A percentile compares a stretch with the other conserved stretches of the same genome.
Evolutionary conservation across 2,329 filamentous ascomycete species (phyloP).

Genomic region (Gliomastix tumulicola): DNA sequence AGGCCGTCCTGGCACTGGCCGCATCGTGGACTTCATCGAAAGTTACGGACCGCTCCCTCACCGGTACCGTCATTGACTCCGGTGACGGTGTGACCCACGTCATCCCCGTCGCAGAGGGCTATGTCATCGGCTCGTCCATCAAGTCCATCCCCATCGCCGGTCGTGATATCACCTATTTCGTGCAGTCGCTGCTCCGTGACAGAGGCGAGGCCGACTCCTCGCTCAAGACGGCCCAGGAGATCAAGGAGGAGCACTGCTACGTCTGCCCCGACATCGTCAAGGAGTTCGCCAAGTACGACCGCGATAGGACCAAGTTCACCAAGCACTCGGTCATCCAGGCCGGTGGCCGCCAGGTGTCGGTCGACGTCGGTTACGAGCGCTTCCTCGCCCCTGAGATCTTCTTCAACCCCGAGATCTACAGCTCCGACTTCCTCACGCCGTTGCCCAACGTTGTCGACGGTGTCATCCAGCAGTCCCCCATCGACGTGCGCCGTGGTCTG

Average conservation of each 20-base stretch:
- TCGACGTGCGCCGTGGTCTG: slow-evolving; percentile 90
- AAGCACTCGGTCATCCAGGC: slow-evolving; percentile 84
- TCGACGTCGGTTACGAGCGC: slow-evolving; percentile 95
- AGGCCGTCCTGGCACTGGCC: slow-evolving; percentile 91
- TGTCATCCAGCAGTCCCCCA: slow-evolving; percentile 95
- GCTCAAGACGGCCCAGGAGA: slow-evolving; percentile 93
- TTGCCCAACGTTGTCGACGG: slow-evolving; percentile 90
- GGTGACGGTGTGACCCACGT: slow-evolving; percentile 99
- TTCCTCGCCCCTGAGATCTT: slow-evolving; percentile 99
- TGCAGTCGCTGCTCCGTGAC: slow-evolving; percentile 91
- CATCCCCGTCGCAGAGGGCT: slow-evolving; percentile 96
- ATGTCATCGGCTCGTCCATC: slow-evolving; percentile 98
- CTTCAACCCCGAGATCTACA: slow-evolving; percentile 99
- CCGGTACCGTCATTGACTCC: slow-evolving; percentile 96
- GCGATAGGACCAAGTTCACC: slow-evolving; percentile 82
- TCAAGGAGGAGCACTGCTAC: slow-evolving; percentile 99
- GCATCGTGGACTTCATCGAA: slow-evolving; percentile 99
- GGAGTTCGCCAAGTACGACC: slow-evolving; percentile 91
- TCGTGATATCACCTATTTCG: slow-evolving; percentile 97
- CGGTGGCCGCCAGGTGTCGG: slow-evolving; percentile 74
- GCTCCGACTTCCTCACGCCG: slow-evolving; percentile 94
- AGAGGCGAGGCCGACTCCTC: slow-evolving; percentile 95
- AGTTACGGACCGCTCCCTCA: slow-evolving; percentile 91
- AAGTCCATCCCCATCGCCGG: slow-evolving; percentile 98
- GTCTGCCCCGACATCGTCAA: slow-evolving; percentile 98